These are phyloP conservation scores for Boletus rubroflammeus DNA, from an alignment of 768 basidiomycete species.

Conservation along the genomic window DNA sequence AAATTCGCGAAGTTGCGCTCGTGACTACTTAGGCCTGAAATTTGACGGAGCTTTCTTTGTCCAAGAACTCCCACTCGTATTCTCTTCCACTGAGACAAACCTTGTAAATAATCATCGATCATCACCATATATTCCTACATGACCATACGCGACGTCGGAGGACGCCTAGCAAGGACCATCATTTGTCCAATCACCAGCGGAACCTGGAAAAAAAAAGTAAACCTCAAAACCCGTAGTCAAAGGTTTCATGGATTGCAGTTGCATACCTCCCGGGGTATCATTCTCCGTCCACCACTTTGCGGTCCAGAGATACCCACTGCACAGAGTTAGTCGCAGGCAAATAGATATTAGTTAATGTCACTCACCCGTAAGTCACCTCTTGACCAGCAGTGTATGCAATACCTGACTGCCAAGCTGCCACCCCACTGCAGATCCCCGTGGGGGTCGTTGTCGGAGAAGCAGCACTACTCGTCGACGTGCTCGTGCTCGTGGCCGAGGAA, in stretches of 20 bases:
- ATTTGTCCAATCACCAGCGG: conserved; percentile 53
- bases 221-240: background rate
- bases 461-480: conserved; percentile 10
- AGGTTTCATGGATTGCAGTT: background rate
- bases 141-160: background rate
- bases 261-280: conserved; percentile 44
- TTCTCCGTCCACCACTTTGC: conserved; percentile 64
- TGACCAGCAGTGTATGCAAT: conserved; percentile 49
- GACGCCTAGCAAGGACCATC: conserved; percentile 45
- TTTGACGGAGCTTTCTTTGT: background rate
- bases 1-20: background rate
- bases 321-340: conserved; percentile 1
- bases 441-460: conserved; percentile 17
- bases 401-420: conserved; percentile 46
- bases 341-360: background rate
- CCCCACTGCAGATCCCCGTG: conserved; percentile 42
- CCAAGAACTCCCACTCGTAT: background rate
- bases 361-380: conserved; percentile 50
- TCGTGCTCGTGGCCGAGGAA: conserved; percentile 8
- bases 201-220: conserved; percentile 31
- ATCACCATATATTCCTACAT: background rate
- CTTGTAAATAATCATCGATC: background rate
- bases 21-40: background rate
- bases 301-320: conserved; percentile 37
- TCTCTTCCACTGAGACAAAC: background rate